These are phyloP conservation scores for Fomitiporia mediterranea DNA, from an alignment of 1,284 basidiomycete genomes.

Conservation along the genomic window DNA sequence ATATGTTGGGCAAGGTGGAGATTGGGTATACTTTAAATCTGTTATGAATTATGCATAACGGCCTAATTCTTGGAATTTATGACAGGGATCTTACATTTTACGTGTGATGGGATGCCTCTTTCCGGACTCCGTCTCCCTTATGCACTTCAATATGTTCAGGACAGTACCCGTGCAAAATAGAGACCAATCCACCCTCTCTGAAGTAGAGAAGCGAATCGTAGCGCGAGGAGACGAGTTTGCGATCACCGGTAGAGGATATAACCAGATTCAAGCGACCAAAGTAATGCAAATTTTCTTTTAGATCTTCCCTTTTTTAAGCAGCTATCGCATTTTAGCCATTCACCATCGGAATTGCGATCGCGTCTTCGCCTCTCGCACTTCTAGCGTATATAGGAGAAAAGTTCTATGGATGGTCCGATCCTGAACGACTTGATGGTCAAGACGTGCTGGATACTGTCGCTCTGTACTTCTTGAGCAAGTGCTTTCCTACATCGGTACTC, in stretches of 20 bases:
- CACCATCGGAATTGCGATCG: conserved; percentile 25
- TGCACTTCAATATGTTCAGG: conserved; percentile 26
- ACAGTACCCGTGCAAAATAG: conserved; percentile 8
- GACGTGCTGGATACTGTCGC: conserved; percentile 25
- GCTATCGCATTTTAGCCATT: conserved; percentile 21
- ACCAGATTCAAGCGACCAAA: conserved; percentile 22
- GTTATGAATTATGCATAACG: background rate
- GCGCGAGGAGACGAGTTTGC: conserved; percentile 19
- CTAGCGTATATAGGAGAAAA: conserved; percentile 26
- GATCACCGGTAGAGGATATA: conserved; percentile 21
- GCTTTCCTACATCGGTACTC: conserved; percentile 24
- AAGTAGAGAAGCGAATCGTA: conserved; percentile 17
- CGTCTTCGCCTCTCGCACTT: conserved; percentile 22
- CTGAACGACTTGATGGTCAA: conserved; percentile 14
- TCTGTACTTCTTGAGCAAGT: conserved; percentile 24
- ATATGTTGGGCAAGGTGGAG: conserved; percentile 26
- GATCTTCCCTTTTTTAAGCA: background rate
- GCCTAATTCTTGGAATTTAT: background rate
- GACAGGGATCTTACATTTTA: conserved; percentile 23
- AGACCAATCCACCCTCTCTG: conserved; percentile 10
- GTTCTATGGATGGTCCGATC: conserved; percentile 25
- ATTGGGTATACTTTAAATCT: conserved; percentile 22
- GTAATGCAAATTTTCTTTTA: conserved; percentile 7
- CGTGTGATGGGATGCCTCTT: conserved; percentile 21
- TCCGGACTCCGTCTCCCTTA: conserved; percentile 17